These are phyloP conservation scores for Vigna unguiculata DNA, from an alignment of 306 rosid genomes.

Conservation along the genomic window DNA sequence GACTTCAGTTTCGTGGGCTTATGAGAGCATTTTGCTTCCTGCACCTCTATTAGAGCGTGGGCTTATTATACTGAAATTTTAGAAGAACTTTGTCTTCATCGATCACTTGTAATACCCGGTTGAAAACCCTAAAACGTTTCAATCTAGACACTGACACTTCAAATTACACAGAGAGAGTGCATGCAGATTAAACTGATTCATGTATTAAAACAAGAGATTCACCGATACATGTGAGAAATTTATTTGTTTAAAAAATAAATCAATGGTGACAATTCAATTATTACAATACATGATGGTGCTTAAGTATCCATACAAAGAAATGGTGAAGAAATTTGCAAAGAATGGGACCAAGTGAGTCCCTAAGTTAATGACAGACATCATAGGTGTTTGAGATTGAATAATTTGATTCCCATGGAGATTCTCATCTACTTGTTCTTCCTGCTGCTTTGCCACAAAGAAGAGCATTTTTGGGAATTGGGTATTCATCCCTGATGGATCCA, in stretches of 20 bases:
- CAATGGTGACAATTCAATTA: slow-evolving; percentile 18
- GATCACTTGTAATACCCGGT: too few species aligned
- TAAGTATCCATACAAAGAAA: slow-evolving; percentile 30
- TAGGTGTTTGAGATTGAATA: background rate
- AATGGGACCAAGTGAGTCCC: slow-evolving; percentile 45
- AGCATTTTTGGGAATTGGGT: slow-evolving; percentile 85
- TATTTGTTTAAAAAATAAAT: slow-evolving; percentile 36
- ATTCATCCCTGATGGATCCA: slow-evolving; percentile 76
- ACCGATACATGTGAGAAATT: background rate
- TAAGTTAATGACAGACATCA: background rate
- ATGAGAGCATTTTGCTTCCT: too few species aligned
- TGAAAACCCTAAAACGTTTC: too few species aligned
- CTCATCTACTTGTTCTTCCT: slow-evolving; percentile 49
- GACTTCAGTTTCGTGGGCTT: too few species aligned
- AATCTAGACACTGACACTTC: background rate
- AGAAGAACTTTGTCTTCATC: too few species aligned
- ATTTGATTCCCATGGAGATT: slow-evolving; percentile 32
- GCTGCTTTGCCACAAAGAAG: slow-evolving; percentile 86
- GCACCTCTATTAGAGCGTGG: too few species aligned
- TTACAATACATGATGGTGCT: slow-evolving; percentile 22
- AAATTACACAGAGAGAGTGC: background rate
- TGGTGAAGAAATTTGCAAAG: slow-evolving; percentile 43
- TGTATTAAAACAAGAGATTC: background rate
- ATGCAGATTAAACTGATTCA: background rate
- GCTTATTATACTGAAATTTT: too few species aligned